Conservation (phyloP, 108 stramenopile genomes). For the Cylindrotheca closterium region DNA sequence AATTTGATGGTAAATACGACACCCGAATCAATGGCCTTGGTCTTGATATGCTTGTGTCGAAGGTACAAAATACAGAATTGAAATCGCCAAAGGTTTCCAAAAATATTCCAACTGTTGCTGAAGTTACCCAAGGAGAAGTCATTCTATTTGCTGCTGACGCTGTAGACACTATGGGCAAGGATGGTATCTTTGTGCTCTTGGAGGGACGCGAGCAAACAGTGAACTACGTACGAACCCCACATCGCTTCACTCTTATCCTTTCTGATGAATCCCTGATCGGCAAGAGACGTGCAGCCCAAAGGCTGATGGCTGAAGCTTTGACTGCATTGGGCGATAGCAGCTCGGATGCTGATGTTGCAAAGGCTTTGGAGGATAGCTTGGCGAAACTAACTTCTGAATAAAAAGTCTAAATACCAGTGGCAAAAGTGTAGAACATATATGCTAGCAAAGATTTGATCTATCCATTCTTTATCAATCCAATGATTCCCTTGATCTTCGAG, state of each 20-base stretch:
- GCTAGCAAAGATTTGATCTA: slow-evolving; percentile 3
- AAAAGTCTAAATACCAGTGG: too few relatives aligned
- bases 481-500: slow-evolving; percentile 70
- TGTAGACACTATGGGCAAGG: slow-evolving; percentile 60
- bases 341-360: slow-evolving; percentile 41
- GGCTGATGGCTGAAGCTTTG: slow-evolving; percentile 73
- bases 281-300: slow-evolving; percentile 84
- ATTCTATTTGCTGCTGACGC: slow-evolving; percentile 76
- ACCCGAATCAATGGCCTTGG: slow-evolving; percentile 76
- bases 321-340: slow-evolving; percentile 37
- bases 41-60: slow-evolving; percentile 63
- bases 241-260: slow-evolving; percentile 72
- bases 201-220: slow-evolving; percentile 90
- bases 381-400: slow-evolving; percentile 28
- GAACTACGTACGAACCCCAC: slow-evolving; percentile 77
- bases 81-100: slow-evolving; percentile 73
- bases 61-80: slow-evolving; percentile 81
- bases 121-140: slow-evolving; percentile 87
- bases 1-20: slow-evolving; percentile 70
- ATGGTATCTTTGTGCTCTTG: slow-evolving; percentile 72
- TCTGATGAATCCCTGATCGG: slow-evolving; percentile 79
- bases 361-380: slow-evolving; percentile 43
- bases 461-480: slow-evolving; percentile 68
- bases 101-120: slow-evolving; percentile 89
- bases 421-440: too few relatives aligned